Percentiles rank a stretch among this genome's conserved stretches.
Evolutionary conservation across 371 early-diverging fungal species (phyloP).

Genomic region (Haplosporangium sp.): DNA sequence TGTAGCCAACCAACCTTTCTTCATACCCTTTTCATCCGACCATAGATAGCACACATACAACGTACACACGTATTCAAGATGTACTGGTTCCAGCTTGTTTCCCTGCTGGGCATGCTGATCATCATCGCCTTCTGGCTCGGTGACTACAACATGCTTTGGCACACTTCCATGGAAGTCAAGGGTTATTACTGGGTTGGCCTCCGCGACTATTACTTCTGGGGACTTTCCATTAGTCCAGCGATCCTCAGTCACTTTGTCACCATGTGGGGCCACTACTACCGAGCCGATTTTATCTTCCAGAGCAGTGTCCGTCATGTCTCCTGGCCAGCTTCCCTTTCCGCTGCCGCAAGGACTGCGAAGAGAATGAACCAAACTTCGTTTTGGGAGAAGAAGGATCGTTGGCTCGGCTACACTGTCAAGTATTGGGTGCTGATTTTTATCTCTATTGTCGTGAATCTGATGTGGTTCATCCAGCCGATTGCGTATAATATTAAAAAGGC

Average conservation of each 20-base stretch:
- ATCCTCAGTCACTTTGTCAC: slow-evolving; percentile 18
- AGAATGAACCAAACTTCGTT: slow-evolving; percentile 6
- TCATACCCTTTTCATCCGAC: not conserved
- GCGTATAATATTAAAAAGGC: not conserved
- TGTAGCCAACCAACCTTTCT: not conserved
- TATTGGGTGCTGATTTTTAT: slow-evolving; percentile 13
- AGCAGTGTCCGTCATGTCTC: slow-evolving; percentile 14
- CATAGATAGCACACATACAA: no score
- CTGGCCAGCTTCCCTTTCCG: not conserved
- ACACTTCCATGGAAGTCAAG: not conserved
- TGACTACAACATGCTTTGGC: slow-evolving; percentile 11
- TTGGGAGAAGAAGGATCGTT: slow-evolving; percentile 16
- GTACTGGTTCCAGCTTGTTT: not conserved
- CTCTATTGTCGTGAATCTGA: slow-evolving; percentile 9
- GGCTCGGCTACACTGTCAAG: slow-evolving; percentile 14
- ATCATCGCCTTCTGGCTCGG: slow-evolving; percentile 6
- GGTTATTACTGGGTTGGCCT: slow-evolving; percentile 6
- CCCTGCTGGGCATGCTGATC: slow-evolving; percentile 5
- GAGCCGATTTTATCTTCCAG: slow-evolving; percentile 20
- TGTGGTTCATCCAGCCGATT: slow-evolving; percentile 16
- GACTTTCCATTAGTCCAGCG: slow-evolving; percentile 4
- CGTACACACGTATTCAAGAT: not conserved
- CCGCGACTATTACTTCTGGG: slow-evolving; percentile 22
- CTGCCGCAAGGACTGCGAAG: not conserved
- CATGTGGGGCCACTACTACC: slow-evolving; percentile 31